Base-by-base conservation (phyloP, 352 stramenopile species). In the Phytopythium kandeliae region DNA sequence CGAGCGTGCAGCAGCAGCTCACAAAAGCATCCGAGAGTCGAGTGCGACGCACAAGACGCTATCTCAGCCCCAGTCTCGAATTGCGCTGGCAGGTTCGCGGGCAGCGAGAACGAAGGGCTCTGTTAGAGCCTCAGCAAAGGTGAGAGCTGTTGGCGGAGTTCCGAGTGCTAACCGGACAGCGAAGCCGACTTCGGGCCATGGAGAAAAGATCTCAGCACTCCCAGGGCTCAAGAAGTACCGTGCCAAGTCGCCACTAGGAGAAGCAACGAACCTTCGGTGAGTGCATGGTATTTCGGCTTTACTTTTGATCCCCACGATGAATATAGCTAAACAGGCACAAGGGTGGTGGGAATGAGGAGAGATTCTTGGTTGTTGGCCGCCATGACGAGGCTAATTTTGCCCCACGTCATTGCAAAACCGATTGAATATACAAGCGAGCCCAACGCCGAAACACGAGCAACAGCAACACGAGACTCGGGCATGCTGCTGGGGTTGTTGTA, bases 161-260 rank as follows among this genome's bases (percentile, higher is more conserved):
- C 62, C 33, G 19, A 65, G 35, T 28, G 58, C 65, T 41, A 65
- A 60, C 11, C 28, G 28, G 25, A 45, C 59, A 42, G 2, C 49
- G 1, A 68, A 47, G 31, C 40, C 41, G 30, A 44, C 36, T 15
- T 24, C 57, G 30, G 36, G 24, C 46, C 40, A 65, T 48, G 31
- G 25, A 3, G 40, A 48, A 21, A 71, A 72, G 58, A 34, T 51
- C 13, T 66, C 65, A 19, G 48, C 62, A 30, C 47, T 67, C 31
- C 50, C 66, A 16, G 54, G 54, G 4, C 63, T 60, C 21, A 75
- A 75, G 54, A 54, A 57, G n/a, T 68, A 68, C 25, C 56, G 63
- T 3, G 22, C 63, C 36, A 69, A 74, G 43, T 58, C 65, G 19
- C 62, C 65, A 28, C 38, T 71, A 26, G 59, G 54, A 24, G 63